phyloP scores from a whole-genome alignment of 106 monocot genomes.

The Xerophyta viscosa region DNA sequence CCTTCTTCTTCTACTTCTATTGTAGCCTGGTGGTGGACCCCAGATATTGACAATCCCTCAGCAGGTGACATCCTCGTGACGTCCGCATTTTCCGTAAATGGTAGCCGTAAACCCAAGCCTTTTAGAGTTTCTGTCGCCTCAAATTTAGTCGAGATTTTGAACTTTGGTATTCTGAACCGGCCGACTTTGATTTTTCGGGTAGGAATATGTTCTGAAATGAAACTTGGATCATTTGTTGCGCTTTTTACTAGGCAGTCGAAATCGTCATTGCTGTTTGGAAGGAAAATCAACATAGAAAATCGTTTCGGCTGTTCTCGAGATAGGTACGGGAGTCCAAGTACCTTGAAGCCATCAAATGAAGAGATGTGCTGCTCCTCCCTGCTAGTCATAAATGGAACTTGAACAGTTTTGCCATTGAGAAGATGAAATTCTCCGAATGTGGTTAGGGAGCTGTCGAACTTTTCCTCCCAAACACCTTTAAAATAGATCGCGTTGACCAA shows the following conservation, averaged over 20 bases:
- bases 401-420: slow-evolving; percentile 7
- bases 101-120: slow-evolving; percentile 2
- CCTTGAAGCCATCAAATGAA: slow-evolving; percentile 17
- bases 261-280: slow-evolving; percentile 21
- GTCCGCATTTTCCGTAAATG: slow-evolving; percentile 15
- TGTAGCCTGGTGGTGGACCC: slow-evolving; percentile 14
- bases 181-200: neutral
- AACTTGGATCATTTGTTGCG: slow-evolving; percentile 1
- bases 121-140: slow-evolving; percentile 5
- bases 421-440: slow-evolving; percentile 10
- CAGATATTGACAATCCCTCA: slow-evolving; percentile 4
- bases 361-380: slow-evolving; percentile 7
- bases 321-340: slow-evolving; percentile 17
- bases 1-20: slow-evolving; percentile 30
- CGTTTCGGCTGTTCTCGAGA: neutral
- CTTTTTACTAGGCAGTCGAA: slow-evolving; percentile 4
- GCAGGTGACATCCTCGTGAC: slow-evolving; percentile 5
- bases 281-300: slow-evolving; percentile 26
- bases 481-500: slow-evolving; percentile 28
- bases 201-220: slow-evolving; percentile 14
- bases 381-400: slow-evolving; percentile 23
- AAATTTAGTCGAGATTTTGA: slow-evolving; percentile 20
- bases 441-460: slow-evolving; percentile 13
- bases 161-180: slow-evolving; percentile 28
- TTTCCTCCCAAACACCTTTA: slow-evolving; percentile 22